Evolutionary conservation across 2,329 filamentous ascomycete genomes (phyloP).

Genomic region (Ustulina deusta): DNA sequence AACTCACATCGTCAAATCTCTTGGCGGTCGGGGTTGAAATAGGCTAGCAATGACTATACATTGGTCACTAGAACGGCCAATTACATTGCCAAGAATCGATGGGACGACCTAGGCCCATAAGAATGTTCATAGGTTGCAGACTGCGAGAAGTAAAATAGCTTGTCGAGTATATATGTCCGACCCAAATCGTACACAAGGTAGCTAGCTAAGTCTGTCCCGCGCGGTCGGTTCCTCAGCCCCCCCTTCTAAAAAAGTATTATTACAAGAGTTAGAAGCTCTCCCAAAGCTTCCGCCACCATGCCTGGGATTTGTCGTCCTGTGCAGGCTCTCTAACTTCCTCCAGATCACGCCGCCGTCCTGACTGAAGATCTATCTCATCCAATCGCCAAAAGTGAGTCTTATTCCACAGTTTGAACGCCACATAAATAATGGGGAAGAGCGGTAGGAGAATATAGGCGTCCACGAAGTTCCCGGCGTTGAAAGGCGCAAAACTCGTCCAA

Average conservation of each 20-base stretch:
- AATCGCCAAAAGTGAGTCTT: conserved; percentile 63
- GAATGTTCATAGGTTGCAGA: not conserved
- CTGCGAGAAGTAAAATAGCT: not conserved
- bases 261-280: conserved; percentile 54
- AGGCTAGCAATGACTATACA: not conserved
- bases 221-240: no score
- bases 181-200: no score
- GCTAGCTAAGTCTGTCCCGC: not conserved
- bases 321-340: conserved; percentile 58
- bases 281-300: conserved; percentile 60
- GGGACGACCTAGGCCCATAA: not conserved
- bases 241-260: conserved; percentile 4
- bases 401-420: conserved; percentile 66
- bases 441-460: conserved; percentile 73
- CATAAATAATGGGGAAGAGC: conserved; percentile 69
- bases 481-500: conserved; percentile 70
- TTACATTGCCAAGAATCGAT: not conserved
- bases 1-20: not conserved
- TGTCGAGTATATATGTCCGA: conserved; percentile 25
- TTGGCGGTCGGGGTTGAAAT: not conserved
- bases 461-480: conserved; percentile 69
- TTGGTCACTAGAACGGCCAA: not conserved
- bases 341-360: conserved; percentile 66
- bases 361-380: conserved; percentile 67
- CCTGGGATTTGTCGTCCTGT: conserved; percentile 44